A percentile compares a stretch with the other conserved stretches of the same genome.
phyloP scores from a whole-genome alignment of 2,329 filamentous ascomycete genomes.

The Xylariaceae sp. region DNA sequence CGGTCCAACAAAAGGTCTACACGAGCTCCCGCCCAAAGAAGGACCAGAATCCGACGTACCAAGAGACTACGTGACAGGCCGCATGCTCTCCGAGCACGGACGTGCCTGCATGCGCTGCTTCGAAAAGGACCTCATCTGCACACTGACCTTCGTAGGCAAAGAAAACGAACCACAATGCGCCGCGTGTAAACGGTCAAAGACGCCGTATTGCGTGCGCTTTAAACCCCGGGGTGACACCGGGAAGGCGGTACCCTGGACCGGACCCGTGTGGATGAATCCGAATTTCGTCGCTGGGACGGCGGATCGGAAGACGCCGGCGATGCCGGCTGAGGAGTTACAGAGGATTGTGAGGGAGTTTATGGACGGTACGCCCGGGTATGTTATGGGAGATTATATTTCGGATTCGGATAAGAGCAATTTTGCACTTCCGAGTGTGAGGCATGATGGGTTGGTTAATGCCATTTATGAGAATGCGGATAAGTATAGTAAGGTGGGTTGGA shows the following conservation, averaged over 20 bases:
- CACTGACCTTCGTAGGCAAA: slow-evolving; percentile 20
- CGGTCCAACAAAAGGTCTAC: neutral
- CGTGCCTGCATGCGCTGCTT: slow-evolving; percentile 24
- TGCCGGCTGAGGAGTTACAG: slow-evolving; percentile 13
- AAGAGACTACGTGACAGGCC: slow-evolving; percentile 17
- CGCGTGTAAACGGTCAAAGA: slow-evolving; percentile 20
- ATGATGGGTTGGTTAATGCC: slow-evolving; percentile 9
- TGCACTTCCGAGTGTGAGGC: slow-evolving; percentile 22
- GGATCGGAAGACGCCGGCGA: neutral
- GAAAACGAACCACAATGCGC: slow-evolving; percentile 20
- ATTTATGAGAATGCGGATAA: slow-evolving; percentile 1
- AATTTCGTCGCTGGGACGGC: slow-evolving; percentile 19
- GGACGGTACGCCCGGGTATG: slow-evolving; percentile 10
- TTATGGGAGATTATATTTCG: slow-evolving; percentile 11
- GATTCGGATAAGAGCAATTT: neutral
- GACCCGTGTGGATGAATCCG: slow-evolving; percentile 25
- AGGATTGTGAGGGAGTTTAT: slow-evolving; percentile 18
- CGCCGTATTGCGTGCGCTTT: slow-evolving; percentile 22
- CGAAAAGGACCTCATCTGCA: slow-evolving; percentile 25
- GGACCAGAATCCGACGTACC: neutral
- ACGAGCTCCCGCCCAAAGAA: neutral
- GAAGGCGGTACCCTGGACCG: slow-evolving; percentile 1
- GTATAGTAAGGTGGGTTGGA: slow-evolving; percentile 15
- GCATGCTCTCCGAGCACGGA: slow-evolving; percentile 13
- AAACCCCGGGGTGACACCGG: neutral